These are phyloP conservation scores for Saxophila tyrrhenica DNA, from an alignment of 495 filamentous ascomycete genomes.

Conservation along the genomic window DNA sequence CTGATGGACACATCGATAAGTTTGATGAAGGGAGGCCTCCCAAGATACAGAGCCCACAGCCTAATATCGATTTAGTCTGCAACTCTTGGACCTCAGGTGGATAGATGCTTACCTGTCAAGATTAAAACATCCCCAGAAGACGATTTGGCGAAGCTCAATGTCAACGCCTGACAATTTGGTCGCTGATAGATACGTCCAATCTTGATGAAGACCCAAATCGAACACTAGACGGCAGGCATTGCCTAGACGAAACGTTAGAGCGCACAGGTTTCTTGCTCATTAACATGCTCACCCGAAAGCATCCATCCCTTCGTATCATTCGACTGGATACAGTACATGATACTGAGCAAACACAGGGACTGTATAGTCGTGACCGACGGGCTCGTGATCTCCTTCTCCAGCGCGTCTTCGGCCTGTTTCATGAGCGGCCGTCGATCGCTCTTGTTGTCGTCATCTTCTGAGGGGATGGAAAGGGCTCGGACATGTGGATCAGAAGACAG, in stretches of 20 bases:
- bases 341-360: neutral
- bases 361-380: neutral
- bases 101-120: neutral
- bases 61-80: too few species aligned
- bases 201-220: neutral
- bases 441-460: neutral
- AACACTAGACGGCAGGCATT: neutral
- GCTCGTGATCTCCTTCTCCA: neutral
- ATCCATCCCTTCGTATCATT: neutral
- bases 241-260: neutral
- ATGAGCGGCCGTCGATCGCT: neutral
- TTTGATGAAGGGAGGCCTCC: neutral
- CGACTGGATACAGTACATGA: constrained; percentile 1
- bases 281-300: neutral
- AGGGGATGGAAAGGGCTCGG: neutral
- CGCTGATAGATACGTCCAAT: neutral
- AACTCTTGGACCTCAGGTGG: neutral
- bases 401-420: neutral
- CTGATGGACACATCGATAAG: neutral
- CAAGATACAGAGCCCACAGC: neutral
- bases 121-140: neutral
- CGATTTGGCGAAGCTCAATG: neutral
- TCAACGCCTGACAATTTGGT: neutral
- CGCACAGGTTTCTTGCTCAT: neutral
- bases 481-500: neutral